A percentile compares a stretch with the other conserved stretches of the same genome.
These are phyloP conservation scores for Byssochlamys sp. DNA, from an alignment of 2,329 filamentous ascomycete species.

Conservation along the genomic window DNA sequence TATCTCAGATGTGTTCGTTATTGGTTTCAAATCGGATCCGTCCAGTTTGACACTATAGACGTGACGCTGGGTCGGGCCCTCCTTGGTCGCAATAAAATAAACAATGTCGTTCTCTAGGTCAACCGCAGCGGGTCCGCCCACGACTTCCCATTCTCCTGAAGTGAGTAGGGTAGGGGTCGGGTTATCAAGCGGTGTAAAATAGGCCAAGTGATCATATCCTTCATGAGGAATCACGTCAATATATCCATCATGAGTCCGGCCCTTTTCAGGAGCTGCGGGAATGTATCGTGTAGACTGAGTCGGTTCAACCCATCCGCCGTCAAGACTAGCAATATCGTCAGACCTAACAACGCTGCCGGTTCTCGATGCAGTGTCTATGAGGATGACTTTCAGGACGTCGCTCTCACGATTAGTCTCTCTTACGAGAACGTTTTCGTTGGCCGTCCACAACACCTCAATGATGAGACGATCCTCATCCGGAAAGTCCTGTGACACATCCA, in stretches of 20 bases:
- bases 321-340: slow-evolving; percentile 69
- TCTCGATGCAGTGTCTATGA: slow-evolving; percentile 67
- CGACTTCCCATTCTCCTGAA: slow-evolving; percentile 84
- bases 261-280: slow-evolving; percentile 68
- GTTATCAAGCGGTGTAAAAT: slow-evolving; percentile 81
- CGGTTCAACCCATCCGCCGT: slow-evolving; percentile 95
- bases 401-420: slow-evolving; percentile 91
- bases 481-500: slow-evolving; percentile 69
- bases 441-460: slow-evolving; percentile 86
- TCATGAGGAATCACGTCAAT: slow-evolving; percentile 82
- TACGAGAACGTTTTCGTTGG: slow-evolving; percentile 66
- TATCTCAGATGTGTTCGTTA: slow-evolving; percentile 64
- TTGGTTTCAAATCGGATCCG: slow-evolving; percentile 59
- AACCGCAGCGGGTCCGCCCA: slow-evolving; percentile 70
- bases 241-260: slow-evolving; percentile 75
- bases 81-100: slow-evolving; percentile 81
- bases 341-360: slow-evolving; percentile 70
- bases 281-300: slow-evolving; percentile 77
- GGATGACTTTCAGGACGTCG: slow-evolving; percentile 74
- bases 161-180: slow-evolving; percentile 76
- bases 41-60: slow-evolving; percentile 82
- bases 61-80: slow-evolving; percentile 80
- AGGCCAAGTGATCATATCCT: slow-evolving; percentile 81
- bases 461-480: slow-evolving; percentile 74
- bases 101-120: slow-evolving; percentile 78